Evolutionary conservation across 2,329 filamentous ascomycete genomes (phyloP).

Genomic region (Teratosphaeria zuluensis): DNA sequence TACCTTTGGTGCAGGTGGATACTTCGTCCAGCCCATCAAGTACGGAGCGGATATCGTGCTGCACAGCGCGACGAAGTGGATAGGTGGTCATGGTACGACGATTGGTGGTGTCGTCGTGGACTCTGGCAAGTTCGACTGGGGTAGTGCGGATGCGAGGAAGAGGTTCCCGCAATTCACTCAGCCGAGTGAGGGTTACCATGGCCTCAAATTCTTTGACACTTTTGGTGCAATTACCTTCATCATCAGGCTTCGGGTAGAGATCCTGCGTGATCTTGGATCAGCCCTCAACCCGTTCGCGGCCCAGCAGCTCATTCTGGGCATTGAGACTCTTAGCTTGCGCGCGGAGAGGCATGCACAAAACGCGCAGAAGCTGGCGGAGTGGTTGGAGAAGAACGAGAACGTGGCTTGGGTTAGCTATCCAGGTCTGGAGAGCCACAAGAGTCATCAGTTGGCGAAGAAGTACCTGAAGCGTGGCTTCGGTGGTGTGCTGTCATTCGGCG

Average conservation of each 20-base stretch:
- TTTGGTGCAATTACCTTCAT: conserved; percentile 77
- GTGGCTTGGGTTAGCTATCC: conserved; percentile 94
- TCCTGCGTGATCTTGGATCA: conserved; percentile 76
- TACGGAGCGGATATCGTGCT: conserved; percentile 91
- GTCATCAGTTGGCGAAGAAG: conserved; percentile 71
- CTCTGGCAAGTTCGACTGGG: conserved; percentile 90
- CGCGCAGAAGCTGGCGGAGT: conserved; percentile 66
- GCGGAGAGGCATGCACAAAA: conserved; percentile 82
- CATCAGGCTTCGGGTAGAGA: conserved; percentile 78
- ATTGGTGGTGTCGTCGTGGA: conserved; percentile 81
- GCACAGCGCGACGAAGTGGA: conserved; percentile 94
- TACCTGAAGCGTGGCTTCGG: conserved; percentile 80
- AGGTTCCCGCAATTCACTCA: conserved; percentile 92
- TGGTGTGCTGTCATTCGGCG: conserved; percentile 85
- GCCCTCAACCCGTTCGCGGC: conserved; percentile 82
- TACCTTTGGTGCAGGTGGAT: conserved; percentile 89
- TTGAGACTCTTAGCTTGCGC: conserved; percentile 82
- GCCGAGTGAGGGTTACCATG: conserved; percentile 81
- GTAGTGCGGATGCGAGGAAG: conserved; percentile 50
- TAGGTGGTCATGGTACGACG: conserved; percentile 83
- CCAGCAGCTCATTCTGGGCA: conserved; percentile 79
- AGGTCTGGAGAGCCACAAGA: conserved; percentile 71
- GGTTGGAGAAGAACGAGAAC: conserved; percentile 72
- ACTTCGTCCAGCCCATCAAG: conserved; percentile 75
- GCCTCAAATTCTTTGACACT: conserved; percentile 87